phyloP scores from a whole-genome alignment of 2,329 filamentous ascomycete genomes.

The Ophiosphaerella herpotricha region DNA sequence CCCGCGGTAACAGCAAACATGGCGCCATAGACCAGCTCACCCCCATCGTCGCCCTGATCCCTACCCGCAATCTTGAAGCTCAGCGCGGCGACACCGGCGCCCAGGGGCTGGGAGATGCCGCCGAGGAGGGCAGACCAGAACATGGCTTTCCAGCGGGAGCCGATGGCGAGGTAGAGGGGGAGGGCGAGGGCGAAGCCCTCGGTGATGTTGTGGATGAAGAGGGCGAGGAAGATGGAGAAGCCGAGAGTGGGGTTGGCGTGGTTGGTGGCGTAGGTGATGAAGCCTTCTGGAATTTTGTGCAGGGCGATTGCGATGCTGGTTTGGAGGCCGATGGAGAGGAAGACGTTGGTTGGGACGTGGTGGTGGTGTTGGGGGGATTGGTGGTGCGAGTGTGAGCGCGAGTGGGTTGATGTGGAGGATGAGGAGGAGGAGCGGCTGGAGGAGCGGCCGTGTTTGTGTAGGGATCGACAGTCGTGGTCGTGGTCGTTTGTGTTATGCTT shows the following conservation, averaged over 20 bases:
- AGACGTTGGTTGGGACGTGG: conserved; percentile 92
- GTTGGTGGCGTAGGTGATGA: conserved; percentile 94
- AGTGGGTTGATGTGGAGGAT: conserved; percentile 19
- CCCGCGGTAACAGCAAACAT: conserved; percentile 91
- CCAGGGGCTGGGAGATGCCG: conserved; percentile 83
- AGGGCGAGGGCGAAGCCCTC: conserved; percentile 95
- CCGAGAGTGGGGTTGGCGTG: conserved; percentile 90
- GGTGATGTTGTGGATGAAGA: conserved; percentile 98
- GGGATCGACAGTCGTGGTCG: conserved; percentile 6
- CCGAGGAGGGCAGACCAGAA: conserved; percentile 82
- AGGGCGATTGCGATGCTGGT: conserved; percentile 93
- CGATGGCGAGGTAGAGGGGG: conserved; percentile 87
- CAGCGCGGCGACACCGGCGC: conserved; percentile 79
- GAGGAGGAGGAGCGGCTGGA: conserved; percentile 12
- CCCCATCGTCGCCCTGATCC: conserved; percentile 50
- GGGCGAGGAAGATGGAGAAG: conserved; percentile 88
- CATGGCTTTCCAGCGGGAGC: conserved; percentile 80
- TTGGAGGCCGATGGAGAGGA: conserved; percentile 92
- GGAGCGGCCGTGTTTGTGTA: conserved; percentile 19
- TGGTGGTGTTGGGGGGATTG: conserved; percentile 76
- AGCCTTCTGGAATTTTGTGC: conserved; percentile 89
- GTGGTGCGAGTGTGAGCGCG: conserved; percentile 34
- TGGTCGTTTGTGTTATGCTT: conserved; percentile 3
- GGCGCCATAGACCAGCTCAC: conserved; percentile 68
- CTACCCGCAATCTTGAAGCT: conserved; percentile 78